Evolutionary conservation across 2,329 filamentous ascomycete species (phyloP), one percentile per base, ranked within the genome.

Genomic region (Pochonia chlamydosporia): DNA sequence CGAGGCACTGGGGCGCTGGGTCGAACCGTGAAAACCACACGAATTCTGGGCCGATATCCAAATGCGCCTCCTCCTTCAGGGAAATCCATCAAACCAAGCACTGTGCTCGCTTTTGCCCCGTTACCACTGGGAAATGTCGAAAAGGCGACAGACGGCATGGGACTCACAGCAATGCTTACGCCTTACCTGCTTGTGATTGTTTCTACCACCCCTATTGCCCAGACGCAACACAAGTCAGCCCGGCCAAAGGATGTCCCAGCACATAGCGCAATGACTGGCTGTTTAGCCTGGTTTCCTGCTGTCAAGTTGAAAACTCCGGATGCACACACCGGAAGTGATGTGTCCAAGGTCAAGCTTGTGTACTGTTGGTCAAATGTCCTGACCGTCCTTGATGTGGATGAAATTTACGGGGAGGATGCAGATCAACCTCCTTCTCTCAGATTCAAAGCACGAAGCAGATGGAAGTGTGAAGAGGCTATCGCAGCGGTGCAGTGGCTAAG

Each of bases 311-410:
- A 97, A 65, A 79, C 81, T 14, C 78, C 82, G 9, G 84, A 89
- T 52, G 72, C 79, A 2, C 75, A 79, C 40, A 81, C 79, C 1
- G 82, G 81, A 5, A 85, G 82, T 57, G 79, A 83, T 7, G 75
- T 84, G 9, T 91, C 88, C 16, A 85, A 84, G 59, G 87, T 85
- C 31, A 97, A 99, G 65, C 77, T 99, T 16, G 92, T 89, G 1
- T 99, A 99, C 69, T 96, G 91, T 66, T 99, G 93, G 93, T 97
- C 93, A 2, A 97, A 97, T 59, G 82, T 97, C n/a, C 71, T 99
- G 54, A 97, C 91, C 0, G 84, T 99, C 5, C 71, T 99, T 21
- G 93, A 99, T 53, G 82, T 97, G 10, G 84, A 92, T 44, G 86
- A 93, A 56, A 73, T 84, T 11, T 76, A 77, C 18, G 68, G 77